Evolutionary conservation across 352 stramenopile species (phyloP), one percentile per base, ranked within the genome.

Genomic region (Pythium rhizo-oryzae): DNA sequence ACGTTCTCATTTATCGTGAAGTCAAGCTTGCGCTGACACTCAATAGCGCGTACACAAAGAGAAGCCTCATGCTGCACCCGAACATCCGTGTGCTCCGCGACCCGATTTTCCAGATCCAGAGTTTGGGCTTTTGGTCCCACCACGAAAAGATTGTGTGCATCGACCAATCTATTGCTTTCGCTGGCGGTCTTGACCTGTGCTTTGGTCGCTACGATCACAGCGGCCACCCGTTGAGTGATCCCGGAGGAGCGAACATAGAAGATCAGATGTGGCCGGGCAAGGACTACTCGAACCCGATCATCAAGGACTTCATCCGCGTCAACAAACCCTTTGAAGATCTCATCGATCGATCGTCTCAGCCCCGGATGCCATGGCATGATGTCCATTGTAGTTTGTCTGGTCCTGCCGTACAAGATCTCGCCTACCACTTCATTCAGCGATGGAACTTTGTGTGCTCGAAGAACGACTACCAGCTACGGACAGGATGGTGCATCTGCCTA

Each of bases 91-190:
- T 97, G 24, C 72, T 98, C 30, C 87, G 93, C 0, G 92, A 98
- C 65, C 92, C 92, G 5, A 92, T 94, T 63, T 97, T 97, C 65
- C 89, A 95, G 73, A 93, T 96, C 44, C 87, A 96, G 76, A 92
- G 82, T 72, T 71, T 96, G 15, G 89, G 89, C 4, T 97, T 97
- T 50, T 98, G 91, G 92, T 97, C 86, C 35, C 93, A 98, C 72
- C 93, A 98, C 76, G 93, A 98, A 66, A 98, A 98, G 69, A 90
- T 98, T 44, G 90, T 97, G 28, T 92, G 93, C 53, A 80, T 98
- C 28, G 93, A 98, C 55, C 89, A 96, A 56, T 89, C 81, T 15
- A 52, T 94, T 21, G 81, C 87, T 19, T 96, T 96, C 59, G 77
- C 91, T 6, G 89, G 89, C 33, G 89, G 93, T 43, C 62, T 98